Evolutionary conservation across 352 stramenopile species (phyloP).

Genomic region (Pythium phragmitis): DNA sequence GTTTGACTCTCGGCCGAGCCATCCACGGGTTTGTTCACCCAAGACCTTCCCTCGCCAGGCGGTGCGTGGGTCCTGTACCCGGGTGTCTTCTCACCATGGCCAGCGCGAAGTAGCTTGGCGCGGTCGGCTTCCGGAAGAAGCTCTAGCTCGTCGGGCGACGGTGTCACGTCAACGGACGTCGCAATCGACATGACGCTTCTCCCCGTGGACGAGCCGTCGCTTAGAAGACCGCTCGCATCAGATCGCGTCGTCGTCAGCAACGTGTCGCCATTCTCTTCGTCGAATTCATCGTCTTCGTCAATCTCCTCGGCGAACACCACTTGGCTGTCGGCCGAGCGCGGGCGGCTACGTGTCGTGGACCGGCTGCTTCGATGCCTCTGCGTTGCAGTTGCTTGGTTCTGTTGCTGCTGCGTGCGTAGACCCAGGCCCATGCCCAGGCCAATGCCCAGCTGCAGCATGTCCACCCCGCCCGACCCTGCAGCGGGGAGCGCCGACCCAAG

Average conservation of each 20-base stretch:
- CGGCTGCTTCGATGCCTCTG: not conserved
- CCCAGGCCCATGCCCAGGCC: conserved; percentile 90
- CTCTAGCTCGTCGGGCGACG: conserved; percentile 57
- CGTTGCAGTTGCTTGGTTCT: not conserved
- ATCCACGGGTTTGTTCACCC: conserved; percentile 55
- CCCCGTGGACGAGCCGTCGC: conserved; percentile 31
- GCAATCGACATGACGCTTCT: conserved; percentile 40
- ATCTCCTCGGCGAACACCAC: conserved; percentile 21
- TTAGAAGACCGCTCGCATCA: conserved; percentile 1
- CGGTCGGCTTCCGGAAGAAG: conserved; percentile 25
- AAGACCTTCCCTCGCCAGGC: conserved; percentile 58
- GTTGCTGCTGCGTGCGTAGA: conserved; percentile 50
- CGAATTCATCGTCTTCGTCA: conserved; percentile 9
- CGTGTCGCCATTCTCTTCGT: conserved; percentile 27
- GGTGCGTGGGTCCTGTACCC: conserved; percentile 56
- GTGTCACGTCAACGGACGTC: conserved; percentile 45
- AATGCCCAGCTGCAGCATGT: conserved; percentile 82
- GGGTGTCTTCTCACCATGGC: conserved; percentile 48
- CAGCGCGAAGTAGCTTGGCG: conserved; percentile 24
- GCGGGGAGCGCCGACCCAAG: conserved; percentile 47
- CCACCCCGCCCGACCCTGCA: conserved; percentile 26
- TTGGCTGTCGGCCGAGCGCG: conserved; percentile 15
- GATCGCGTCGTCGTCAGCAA: conserved; percentile 27
- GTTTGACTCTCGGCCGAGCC: conserved; percentile 56
- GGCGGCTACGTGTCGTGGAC: conserved; percentile 11